Evolutionary conservation across 257 asterid species (phyloP), one percentile per base, ranked within the genome.

Genomic region (Capsicum baccatum): DNA sequence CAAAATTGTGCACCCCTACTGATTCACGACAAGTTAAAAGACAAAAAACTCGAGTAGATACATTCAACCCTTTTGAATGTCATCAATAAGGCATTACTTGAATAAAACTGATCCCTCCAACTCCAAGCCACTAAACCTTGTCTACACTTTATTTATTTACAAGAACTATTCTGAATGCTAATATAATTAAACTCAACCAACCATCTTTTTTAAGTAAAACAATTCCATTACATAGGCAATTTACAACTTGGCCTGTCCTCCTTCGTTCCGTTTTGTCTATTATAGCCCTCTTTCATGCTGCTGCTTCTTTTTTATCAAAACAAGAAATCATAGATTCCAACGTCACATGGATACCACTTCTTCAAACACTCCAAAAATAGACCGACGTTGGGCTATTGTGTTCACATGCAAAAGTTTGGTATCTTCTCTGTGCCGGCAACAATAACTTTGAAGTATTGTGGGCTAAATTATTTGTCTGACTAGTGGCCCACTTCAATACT

Each of bases 391-490:
- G 80, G 16, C 59, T 6, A 19, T 73, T 73, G 44, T n/a, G 59
- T 19, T 74, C 80, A 74, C 60, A 48, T 73, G 80, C n/a, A 73
- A 73, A 73, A 19, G 42, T 47, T 47, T 33, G 60, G 60, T 12
- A 73, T 73, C 19, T 48, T 73, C 57, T 71, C 37, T 71, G 57
- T 33, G 42, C 33, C 15, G 35, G 52, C 79, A 69, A 16, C 55
- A 42, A 68, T 1, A 15, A 70, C 56, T 70, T 70, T 42, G 44
- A 39, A 39, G 44, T 39, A 39, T 39, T 39, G 44, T 39, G 44
- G 44, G 44, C 44, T 39, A 39, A 39, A 39, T 39, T 3, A 39
- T 39, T 39, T 39, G 44, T 39, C 44, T 26, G 5, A 39, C 3
- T 3, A 39, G 44, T 39, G 44, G 44, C 4, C 44, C 44, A 39